Percentiles rank a stretch among this genome's conserved stretches.
phyloP scores from a whole-genome alignment of 192 early-diverging fungal species.

The Geranomyces variabilis region DNA sequence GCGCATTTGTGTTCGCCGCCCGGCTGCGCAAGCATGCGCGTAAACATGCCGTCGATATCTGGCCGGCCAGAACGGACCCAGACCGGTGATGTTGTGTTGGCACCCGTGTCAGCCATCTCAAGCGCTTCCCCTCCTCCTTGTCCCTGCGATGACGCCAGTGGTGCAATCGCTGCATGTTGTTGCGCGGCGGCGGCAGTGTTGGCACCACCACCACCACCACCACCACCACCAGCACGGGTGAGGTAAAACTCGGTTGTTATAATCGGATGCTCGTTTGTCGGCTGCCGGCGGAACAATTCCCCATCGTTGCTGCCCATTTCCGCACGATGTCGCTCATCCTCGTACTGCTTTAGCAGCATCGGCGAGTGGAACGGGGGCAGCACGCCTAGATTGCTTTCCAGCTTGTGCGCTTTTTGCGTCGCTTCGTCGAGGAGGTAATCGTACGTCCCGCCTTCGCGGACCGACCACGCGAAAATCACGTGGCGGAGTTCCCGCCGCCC shows the following conservation, averaged over 20 bases:
- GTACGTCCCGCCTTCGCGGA: constrained; percentile 1
- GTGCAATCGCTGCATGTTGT: neutral
- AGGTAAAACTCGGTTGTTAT: constrained; percentile 14
- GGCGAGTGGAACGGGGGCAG: constrained; percentile 21
- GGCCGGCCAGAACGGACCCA: constrained; percentile 12
- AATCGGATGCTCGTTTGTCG: constrained; percentile 6
- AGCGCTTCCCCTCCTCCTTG: too few species aligned
- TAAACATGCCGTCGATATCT: constrained; percentile 1
- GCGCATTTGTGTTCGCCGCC: constrained; percentile 5
- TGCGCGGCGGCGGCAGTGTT: neutral
- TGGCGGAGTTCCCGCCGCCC: neutral
- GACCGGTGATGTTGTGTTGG: too few species aligned
- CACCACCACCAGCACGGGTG: neutral
- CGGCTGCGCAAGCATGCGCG: neutral
- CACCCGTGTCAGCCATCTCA: too few species aligned
- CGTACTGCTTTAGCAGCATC: constrained; percentile 15
- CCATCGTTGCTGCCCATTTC: neutral
- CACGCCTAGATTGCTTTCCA: neutral
- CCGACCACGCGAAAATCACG: neutral
- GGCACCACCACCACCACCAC: neutral
- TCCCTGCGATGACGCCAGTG: too few species aligned
- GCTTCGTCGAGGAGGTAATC: constrained; percentile 9
- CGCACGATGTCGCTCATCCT: too few species aligned
- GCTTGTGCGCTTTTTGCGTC: neutral
- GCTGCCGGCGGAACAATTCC: too few species aligned